Evolutionary conservation across 2,329 filamentous ascomycete species (phyloP), one percentile per base, ranked within the genome.

Genomic region (Fusarium oligoseptatum): DNA sequence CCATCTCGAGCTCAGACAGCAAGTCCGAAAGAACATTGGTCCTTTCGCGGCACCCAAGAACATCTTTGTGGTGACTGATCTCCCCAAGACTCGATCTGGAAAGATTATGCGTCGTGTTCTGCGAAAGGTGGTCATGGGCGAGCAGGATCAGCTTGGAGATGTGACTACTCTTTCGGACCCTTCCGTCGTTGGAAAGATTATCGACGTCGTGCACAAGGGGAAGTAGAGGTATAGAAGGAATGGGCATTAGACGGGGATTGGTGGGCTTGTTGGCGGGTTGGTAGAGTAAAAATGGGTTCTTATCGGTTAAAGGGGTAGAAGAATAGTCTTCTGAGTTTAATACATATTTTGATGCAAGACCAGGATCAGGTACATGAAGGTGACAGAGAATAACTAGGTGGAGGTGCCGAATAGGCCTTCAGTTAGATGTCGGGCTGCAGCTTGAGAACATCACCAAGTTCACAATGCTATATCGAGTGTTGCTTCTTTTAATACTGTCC

Each of bases 51-150:
- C 95, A 17, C 95, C 95, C 63, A 98, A 98, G 87, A 93, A 92
- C 34, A 92, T 98, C 71, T 96, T 91, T 80, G 90, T 96, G 57
- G 93, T 98, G 20, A 91, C 94, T 2, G 95, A 98, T 82, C 89
- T 98, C 65, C 95, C 95, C 78, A 98, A 98, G 91, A 98, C 95
- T 27, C 89, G 95, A 73, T 97, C 94, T 74, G 95, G 95, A 74
- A 98, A 98, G 92, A 98, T 98, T 79, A 98, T 98, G 95, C 90
- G 95, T 64, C 92, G 95, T 73, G 97, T 98, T 81, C 84, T 98
- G 85, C 89, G 95, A 79, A 98, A 98, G 93, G 96, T 98, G 79
- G 85, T 98, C 74, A 94, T 94, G 48, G 95, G 95, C 24, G 95
- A 98, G 87, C 94, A 97, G 84, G 95, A 98, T 83, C 95, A 97